Evolutionary conservation across 345 rosid genomes (phyloP), one percentile per base, ranked within the genome.

Genomic region (Camelina hispida): DNA sequence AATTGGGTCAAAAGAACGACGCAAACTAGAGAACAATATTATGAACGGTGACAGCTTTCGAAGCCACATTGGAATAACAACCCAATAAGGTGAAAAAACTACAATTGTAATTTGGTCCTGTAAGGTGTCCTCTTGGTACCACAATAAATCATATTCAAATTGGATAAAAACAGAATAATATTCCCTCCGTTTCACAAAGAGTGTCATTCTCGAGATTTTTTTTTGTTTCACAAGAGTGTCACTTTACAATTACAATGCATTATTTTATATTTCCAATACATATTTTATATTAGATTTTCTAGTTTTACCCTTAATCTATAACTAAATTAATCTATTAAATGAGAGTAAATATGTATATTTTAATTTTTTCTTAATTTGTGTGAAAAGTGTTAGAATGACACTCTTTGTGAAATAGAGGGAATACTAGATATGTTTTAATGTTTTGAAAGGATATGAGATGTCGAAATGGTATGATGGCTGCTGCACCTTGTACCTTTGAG

Each of bases 101-200:
- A 18, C 66, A 59, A 58, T 58, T 70, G 66, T 70, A 59, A 58
- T 32, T 58, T 46, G 58, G 47, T 47, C 47, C 47, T 3, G 7
- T 42, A 8, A 15, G 11, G 1, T 14, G 62, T 57, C 74, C 56
- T 58, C 30, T 58, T 70, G 66, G 64, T 25, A 57, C 74, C 54
- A 42, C 62, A 25, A 42, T 37, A 22, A 28, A 42, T 56, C 9
- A 37, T 22, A 53, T 68, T 23, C 61, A 53, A 22, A 53, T 38
- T 44, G 25, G 20, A 68, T 38, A 13, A 38, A 53, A 53, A 38
- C 16, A 53, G 15, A 16, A 23, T 43, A 1, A 22, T n/a, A n/a
- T n/a, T n/a, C n/a, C n/a, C n/a, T n/a, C n/a, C n/a, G n/a, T n/a
- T n/a, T n/a, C n/a, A n/a, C n/a, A n/a, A n/a, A n/a, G n/a, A n/a